A percentile compares a stretch with the other conserved stretches of the same genome.
phyloP scores from a whole-genome alignment of 345 rosid genomes.

The Heritiera fomes region DNA sequence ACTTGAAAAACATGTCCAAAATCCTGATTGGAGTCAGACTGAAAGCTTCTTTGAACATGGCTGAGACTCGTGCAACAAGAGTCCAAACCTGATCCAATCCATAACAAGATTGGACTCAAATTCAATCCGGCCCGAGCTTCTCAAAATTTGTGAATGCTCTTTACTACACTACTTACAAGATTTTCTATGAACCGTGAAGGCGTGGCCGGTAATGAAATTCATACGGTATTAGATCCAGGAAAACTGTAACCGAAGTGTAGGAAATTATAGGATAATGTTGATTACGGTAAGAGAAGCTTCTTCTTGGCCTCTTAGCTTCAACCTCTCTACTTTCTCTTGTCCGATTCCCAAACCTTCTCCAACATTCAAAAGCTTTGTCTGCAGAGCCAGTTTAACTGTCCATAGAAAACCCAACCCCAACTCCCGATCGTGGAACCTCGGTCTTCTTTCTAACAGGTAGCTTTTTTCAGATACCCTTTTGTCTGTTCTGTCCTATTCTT shows the following conservation, averaged over 20 bases:
- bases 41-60: no score
- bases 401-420: slow-evolving; percentile 43
- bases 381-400: slow-evolving; percentile 47
- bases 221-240: background rate
- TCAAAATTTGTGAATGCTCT: no score
- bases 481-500: background rate
- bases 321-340: slow-evolving; percentile 31
- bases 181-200: no score
- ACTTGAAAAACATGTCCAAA: no score
- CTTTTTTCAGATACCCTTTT: slow-evolving; percentile 23
- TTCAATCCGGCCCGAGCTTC: no score
- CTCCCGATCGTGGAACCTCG: slow-evolving; percentile 41
- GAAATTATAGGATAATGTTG: slow-evolving; percentile 50
- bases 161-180: no score
- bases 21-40: no score
- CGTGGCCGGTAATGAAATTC: background rate
- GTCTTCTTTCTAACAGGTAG: slow-evolving; percentile 43
- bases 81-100: background rate
- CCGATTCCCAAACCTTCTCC: slow-evolving; percentile 35
- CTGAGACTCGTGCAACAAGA: background rate
- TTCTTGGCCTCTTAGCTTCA: slow-evolving; percentile 34
- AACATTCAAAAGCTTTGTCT: slow-evolving; percentile 32
- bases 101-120: no score
- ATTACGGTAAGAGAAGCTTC: slow-evolving; percentile 61
- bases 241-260: background rate